Evolutionary conservation across 2,329 filamentous ascomycete genomes (phyloP).

Genomic region (Fusarium multiceps): DNA sequence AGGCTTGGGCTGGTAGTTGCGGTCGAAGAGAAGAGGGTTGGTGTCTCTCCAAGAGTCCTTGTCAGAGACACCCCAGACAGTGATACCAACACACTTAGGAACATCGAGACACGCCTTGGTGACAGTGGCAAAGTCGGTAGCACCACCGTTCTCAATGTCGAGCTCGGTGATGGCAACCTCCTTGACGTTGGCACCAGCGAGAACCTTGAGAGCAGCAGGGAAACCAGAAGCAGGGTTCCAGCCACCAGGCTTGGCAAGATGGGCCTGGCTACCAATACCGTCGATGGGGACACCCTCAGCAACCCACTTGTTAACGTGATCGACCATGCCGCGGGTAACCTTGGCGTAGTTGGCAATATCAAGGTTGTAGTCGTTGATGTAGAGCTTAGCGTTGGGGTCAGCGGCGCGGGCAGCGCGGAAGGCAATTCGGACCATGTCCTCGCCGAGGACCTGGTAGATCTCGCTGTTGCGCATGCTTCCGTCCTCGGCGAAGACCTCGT

Average conservation of each 20-base stretch:
- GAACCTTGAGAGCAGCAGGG: conserved; percentile 61
- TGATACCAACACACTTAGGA: conserved; percentile 72
- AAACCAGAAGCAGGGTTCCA: conserved; percentile 62
- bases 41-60: conserved; percentile 45
- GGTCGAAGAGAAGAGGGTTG: conserved; percentile 66
- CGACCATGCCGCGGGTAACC: conserved; percentile 64
- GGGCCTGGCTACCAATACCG: conserved; percentile 68
- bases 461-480: conserved; percentile 69
- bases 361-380: conserved; percentile 81
- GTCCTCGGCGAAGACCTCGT: conserved; percentile 73
- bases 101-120: conserved; percentile 68
- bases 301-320: conserved; percentile 72
- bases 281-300: conserved; percentile 63
- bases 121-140: conserved; percentile 68
- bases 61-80: conserved; percentile 68
- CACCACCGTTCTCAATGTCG: conserved; percentile 69
- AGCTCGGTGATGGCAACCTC: conserved; percentile 76
- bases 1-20: conserved; percentile 62
- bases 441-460: conserved; percentile 75
- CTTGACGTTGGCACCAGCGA: conserved; percentile 62
- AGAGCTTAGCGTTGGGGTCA: conserved; percentile 75
- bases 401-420: conserved; percentile 75
- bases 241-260: conserved; percentile 56
- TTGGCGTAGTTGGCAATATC: conserved; percentile 71
- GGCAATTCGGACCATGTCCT: conserved; percentile 75